phyloP scores from a whole-genome alignment of 1,139 yeast species.

The Candida sp. region DNA sequence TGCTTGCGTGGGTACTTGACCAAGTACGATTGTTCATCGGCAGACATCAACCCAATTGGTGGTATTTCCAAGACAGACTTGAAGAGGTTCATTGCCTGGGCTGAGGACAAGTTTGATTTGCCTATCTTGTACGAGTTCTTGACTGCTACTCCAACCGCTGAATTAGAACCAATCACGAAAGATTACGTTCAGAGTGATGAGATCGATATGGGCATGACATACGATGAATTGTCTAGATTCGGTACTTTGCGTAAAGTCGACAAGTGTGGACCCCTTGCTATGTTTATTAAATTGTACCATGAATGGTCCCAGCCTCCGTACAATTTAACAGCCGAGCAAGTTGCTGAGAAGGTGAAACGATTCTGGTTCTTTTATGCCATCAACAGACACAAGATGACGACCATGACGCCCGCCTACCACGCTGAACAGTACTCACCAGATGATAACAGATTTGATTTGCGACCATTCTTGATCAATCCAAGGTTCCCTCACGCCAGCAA shows the following conservation, averaged over 20 bases:
- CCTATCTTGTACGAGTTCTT: conserved; percentile 82
- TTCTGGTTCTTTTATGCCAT: conserved; percentile 94
- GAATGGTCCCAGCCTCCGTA: conserved; percentile 82
- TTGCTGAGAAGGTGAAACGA: conserved; percentile 90
- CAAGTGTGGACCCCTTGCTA: conserved; percentile 95
- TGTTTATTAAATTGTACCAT: conserved; percentile 89
- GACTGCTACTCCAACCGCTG: conserved; percentile 97
- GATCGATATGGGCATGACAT: conserved; percentile 97
- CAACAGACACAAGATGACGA: conserved; percentile 96
- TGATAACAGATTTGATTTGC: conserved; percentile 92
- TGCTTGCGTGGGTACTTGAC: conserved; percentile 95
- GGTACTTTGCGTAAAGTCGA: conserved; percentile 93
- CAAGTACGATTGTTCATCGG: conserved; percentile 95
- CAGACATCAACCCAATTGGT: conserved; percentile 97
- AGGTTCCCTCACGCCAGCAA: conserved; percentile 88
- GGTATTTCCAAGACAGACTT: conserved; percentile 95
- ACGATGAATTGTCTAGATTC: conserved; percentile 88
- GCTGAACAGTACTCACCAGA: conserved; percentile 99
- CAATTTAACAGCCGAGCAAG: conserved; percentile 75
- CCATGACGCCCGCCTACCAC: conserved; percentile 94
- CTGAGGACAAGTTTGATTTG: conserved; percentile 66
- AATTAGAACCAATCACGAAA: conserved; percentile 93
- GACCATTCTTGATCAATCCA: conserved; percentile 95
- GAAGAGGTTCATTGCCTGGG: conserved; percentile 84
- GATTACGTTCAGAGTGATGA: conserved; percentile 96